These are phyloP conservation scores for Prunus fruticosa DNA, from an alignment of 306 rosid genomes.

Conservation along the genomic window DNA sequence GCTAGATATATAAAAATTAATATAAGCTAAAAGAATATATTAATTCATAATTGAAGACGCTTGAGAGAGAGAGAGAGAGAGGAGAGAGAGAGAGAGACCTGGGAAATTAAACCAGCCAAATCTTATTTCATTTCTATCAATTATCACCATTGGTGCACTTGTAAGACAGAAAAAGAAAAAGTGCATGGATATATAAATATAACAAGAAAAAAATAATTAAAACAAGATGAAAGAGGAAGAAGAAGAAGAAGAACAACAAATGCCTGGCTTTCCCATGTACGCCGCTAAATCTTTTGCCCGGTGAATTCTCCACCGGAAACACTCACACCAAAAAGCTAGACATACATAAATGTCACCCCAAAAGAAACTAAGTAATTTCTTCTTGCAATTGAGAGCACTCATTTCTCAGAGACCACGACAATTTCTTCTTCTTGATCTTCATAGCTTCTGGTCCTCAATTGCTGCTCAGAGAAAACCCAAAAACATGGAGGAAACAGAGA, in stretches of 20 bases:
- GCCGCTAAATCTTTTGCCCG: constrained; percentile 44
- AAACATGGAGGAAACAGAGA: constrained; percentile 5
- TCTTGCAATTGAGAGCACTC: constrained; percentile 3
- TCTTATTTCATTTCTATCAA: constrained; percentile 31
- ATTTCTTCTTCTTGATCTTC: constrained; percentile 33
- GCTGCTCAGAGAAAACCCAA: constrained; percentile 6
- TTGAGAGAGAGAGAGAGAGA: too few species aligned
- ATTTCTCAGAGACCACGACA: neutral
- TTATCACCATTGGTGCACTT: constrained; percentile 24
- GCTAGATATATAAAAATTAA: neutral
- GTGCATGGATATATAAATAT: constrained; percentile 1
- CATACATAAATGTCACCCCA: constrained; percentile 9
- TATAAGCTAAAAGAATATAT: neutral
- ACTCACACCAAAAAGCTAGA: constrained; percentile 17
- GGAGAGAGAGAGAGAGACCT: constrained; percentile 14
- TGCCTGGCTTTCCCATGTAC: constrained; percentile 99
- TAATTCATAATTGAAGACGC: neutral
- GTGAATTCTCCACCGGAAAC: constrained; percentile 46
- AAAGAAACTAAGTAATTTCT: constrained; percentile 21
- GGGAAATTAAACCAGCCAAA: constrained; percentile 53
- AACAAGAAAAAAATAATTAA: neutral
- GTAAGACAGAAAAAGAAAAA: constrained; percentile 13
- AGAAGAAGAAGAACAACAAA: constrained; percentile 41
- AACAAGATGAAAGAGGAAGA: constrained; percentile 21
- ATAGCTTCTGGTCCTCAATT: constrained; percentile 20